A percentile compares a stretch with the other conserved stretches of the same genome.
Evolutionary conservation across 768 basidiomycete species (phyloP).

Genomic region (Kwoniella botswanensis): DNA sequence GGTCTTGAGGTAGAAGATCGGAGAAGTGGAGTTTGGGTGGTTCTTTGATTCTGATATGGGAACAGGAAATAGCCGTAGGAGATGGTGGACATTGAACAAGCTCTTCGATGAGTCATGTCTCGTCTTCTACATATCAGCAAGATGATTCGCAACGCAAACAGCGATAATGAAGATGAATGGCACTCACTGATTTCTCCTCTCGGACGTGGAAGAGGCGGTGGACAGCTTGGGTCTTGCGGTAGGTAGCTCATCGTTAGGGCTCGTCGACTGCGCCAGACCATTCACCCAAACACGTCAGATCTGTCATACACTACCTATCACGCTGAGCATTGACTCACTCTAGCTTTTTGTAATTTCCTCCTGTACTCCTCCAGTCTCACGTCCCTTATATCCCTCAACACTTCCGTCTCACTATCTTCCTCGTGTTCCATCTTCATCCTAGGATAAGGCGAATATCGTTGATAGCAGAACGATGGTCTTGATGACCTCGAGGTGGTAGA

Average conservation of each 20-base stretch:
- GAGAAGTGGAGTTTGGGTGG: neutral
- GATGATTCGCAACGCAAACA: too few relatives aligned
- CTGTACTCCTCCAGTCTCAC: neutral
- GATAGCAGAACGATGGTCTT: neutral
- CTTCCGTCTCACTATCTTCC: neutral
- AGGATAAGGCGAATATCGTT: constrained; percentile 16
- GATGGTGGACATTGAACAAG: constrained; percentile 19
- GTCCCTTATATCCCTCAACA: constrained; percentile 6
- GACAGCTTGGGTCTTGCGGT: neutral
- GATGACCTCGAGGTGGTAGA: neutral
- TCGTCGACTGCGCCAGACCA: constrained; percentile 4
- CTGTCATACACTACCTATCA: too few relatives aligned
- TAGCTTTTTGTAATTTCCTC: neutral
- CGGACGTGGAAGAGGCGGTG: neutral
- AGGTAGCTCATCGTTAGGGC: constrained; percentile 1
- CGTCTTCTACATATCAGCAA: too few relatives aligned
- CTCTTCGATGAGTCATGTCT: constrained; percentile 16
- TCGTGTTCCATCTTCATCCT: neutral
- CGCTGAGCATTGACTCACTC: too few relatives aligned
- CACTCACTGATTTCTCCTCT: neutral
- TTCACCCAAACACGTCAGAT: too few relatives aligned
- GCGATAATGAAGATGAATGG: too few relatives aligned
- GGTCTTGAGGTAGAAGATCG: neutral
- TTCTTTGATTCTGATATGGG: neutral
- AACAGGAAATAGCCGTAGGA: constrained; percentile 14